Evolutionary conservation across 345 rosid species (phyloP).

Genomic region (Ailanthus altissimus): DNA sequence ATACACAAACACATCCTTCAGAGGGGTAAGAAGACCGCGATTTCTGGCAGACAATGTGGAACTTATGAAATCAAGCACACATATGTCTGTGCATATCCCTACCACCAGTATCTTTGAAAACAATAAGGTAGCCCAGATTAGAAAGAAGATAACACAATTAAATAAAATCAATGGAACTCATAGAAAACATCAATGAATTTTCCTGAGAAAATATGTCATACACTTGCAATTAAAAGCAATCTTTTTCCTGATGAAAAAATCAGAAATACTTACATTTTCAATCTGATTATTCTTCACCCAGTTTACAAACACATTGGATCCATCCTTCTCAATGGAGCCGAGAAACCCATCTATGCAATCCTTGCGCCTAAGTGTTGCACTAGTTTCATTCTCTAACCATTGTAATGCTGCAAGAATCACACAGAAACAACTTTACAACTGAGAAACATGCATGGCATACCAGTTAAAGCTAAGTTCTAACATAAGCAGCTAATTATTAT

Average conservation of each 20-base stretch:
- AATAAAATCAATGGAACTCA: constrained; percentile 6
- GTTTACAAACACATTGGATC: constrained; percentile 77
- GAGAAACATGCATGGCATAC: too few relatives aligned
- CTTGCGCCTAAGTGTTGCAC: constrained; percentile 66
- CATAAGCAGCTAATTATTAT: too few relatives aligned
- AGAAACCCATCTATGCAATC: constrained; percentile 84
- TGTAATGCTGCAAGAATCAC: constrained; percentile 48
- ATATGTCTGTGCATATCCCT: constrained; percentile 89
- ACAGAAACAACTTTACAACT: neutral
- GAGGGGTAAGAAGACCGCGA: constrained; percentile 57
- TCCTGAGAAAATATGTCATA: neutral
- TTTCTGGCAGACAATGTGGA: constrained; percentile 75
- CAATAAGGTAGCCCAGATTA: constrained; percentile 8
- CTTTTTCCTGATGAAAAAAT: neutral
- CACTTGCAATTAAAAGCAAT: neutral
- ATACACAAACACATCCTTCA: constrained; percentile 68
- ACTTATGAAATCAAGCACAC: constrained; percentile 75
- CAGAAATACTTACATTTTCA: constrained; percentile 51
- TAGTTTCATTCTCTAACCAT: constrained; percentile 70
- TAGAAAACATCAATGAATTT: neutral
- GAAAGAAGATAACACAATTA: constrained; percentile 18
- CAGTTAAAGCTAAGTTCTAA: too few relatives aligned
- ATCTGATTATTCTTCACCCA: constrained; percentile 75
- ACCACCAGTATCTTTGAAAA: constrained; percentile 68
- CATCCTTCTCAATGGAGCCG: constrained; percentile 73